Conservation (phyloP, 139 green algal genomes). For the Chlorella sorokiniana region DNA sequence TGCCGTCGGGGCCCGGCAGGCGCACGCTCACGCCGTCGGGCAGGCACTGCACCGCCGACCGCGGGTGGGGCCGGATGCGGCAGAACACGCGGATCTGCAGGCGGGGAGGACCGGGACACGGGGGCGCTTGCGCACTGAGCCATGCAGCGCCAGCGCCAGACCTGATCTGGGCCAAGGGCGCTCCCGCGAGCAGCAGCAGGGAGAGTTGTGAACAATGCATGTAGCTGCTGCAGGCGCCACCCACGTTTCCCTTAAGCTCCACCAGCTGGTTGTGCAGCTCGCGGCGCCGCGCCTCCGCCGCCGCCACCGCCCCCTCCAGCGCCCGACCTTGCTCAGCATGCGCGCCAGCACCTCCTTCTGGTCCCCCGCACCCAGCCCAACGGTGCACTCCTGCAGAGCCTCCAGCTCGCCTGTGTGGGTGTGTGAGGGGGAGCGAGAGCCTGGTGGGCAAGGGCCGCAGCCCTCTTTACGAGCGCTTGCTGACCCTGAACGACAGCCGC, state of each 20-base stretch:
- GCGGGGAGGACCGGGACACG: background rate
- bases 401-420: constrained; percentile 81
- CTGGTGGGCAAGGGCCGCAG: too few relatives aligned
- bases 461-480: too few relatives aligned
- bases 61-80: constrained; percentile 63
- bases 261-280: constrained; percentile 88
- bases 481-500: too few relatives aligned
- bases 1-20: constrained; percentile 56
- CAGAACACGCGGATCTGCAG: constrained; percentile 92
- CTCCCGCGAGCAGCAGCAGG: background rate
- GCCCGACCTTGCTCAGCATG: constrained; percentile 71
- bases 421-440: too few relatives aligned
- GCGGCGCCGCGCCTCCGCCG: constrained; percentile 64
- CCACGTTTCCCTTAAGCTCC: constrained; percentile 82
- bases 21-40: constrained; percentile 61
- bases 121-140: background rate
- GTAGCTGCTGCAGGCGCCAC: background rate
- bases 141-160: too few relatives aligned
- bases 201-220: background rate
- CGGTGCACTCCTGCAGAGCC: constrained; percentile 65
- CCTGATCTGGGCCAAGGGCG: too few relatives aligned
- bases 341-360: constrained; percentile 72
- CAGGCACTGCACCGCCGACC: constrained; percentile 43
- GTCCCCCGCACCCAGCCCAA: constrained; percentile 63
- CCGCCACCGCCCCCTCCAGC: constrained; percentile 67